These are phyloP conservation scores for Populus tomentosa DNA, from an alignment of 441 rosid species.

Conservation along the genomic window DNA sequence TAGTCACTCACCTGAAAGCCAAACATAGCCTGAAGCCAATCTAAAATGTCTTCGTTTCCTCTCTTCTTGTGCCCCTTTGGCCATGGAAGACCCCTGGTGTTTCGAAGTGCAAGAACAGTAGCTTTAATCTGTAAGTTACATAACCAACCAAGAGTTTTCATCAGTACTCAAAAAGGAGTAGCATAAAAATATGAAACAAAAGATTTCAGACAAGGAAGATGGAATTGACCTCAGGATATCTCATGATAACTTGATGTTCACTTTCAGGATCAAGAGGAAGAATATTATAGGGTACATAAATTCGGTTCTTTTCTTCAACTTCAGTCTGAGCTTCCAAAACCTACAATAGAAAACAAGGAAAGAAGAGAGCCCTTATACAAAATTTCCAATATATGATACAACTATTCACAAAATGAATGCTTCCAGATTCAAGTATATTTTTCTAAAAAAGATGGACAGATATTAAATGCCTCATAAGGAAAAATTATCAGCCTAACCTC, in stretches of 20 bases:
- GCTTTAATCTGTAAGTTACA: conserved; percentile 71
- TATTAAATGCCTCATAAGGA: conserved; percentile 1
- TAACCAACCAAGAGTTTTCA: conserved; percentile 7
- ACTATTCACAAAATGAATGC: background rate
- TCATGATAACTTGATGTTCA: conserved; percentile 94
- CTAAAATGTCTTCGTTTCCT: conserved; percentile 88
- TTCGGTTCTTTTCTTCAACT: conserved; percentile 92
- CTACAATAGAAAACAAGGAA: conserved; percentile 30
- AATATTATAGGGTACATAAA: conserved; percentile 86
- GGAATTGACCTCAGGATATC: conserved; percentile 74
- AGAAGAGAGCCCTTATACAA: background rate
- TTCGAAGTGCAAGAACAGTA: conserved; percentile 84
- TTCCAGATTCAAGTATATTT: background rate
- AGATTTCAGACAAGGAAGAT: conserved; percentile 17
- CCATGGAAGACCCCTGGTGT: conserved; percentile 99
- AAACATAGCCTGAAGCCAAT: conserved; percentile 98
- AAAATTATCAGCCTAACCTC: conserved; percentile 51
- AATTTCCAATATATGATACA: conserved; percentile 13
- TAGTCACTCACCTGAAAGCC: conserved; percentile 80
- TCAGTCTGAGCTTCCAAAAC: conserved; percentile 87
- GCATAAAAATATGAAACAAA: conserved; percentile 9
- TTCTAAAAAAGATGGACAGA: background rate
- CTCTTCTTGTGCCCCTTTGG: conserved; percentile 76
- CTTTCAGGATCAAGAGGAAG: conserved; percentile 99
- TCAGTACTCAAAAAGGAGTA: conserved; percentile 5